Base-by-base conservation (phyloP, 2,329 filamentous ascomycete species). In the Furcasterigmium furcatum region DNA sequence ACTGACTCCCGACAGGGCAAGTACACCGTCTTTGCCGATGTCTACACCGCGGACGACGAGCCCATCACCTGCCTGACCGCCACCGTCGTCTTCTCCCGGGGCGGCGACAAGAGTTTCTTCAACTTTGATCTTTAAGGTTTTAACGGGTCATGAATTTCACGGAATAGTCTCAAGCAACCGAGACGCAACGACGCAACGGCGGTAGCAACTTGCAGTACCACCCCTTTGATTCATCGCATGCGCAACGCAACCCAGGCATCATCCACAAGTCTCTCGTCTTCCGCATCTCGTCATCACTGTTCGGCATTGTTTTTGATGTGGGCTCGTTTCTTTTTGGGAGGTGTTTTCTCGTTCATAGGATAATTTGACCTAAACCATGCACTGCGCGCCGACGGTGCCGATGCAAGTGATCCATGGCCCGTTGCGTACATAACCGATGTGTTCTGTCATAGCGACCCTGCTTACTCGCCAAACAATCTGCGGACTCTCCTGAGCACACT, bases 401-500 rank as follows among this genome's bases (percentile, higher is more conserved):
- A 38, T 12, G n/a, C 27, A 25, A 36, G 22, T 24, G 13, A 41
- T 36, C 10, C n/a, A n/a, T n/a, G n/a, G n/a, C n/a, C n/a, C n/a
- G n/a, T n/a, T n/a, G n/a, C n/a, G n/a, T n/a, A n/a, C n/a, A n/a
- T n/a, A n/a, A n/a, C n/a, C n/a, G n/a, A n/a, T n/a, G 18, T 24
- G 24, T 10, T 43, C 29, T 39, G 3, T n/a, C 24, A 12, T 27
- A 27, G 24, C 24, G 24, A 12, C 24, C 7, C 12, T 12, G 24
- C 12, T 64, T 80, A 91, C 72, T 91, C 82, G 56, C 82, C 82
- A 70, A 85, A 85, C 46, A 82, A 54, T 48, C 78, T 73, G 50
- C 78, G 73, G 38, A 99, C 94, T 55, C 94, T 80, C 71, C 91
- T 88, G 70, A 99, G 68, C 36, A 99, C 92, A 62, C 92, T 97